Percentiles rank a stretch among this genome's conserved stretches.
Conservation (phyloP, 2,329 filamentous ascomycete genomes). For the Sclerotinia borealis region DNA sequence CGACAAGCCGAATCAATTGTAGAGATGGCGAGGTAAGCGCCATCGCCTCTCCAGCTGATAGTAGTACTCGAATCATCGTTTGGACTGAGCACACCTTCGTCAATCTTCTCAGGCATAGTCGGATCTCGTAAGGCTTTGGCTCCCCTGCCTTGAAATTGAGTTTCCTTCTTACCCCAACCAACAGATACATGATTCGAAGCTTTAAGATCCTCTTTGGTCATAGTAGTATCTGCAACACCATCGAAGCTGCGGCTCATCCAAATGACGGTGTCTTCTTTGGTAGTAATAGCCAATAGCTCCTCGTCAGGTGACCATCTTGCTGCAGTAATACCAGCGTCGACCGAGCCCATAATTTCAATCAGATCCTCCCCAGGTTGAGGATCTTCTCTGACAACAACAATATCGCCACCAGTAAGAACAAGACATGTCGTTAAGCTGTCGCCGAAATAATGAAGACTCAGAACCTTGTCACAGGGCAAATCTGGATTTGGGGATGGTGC, state of each 20-base stretch:
- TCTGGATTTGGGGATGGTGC: conserved; percentile 74
- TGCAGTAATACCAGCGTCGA: conserved; percentile 84
- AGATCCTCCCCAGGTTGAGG: conserved; percentile 61
- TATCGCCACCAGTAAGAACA: conserved; percentile 84
- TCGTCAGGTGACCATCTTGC: conserved; percentile 95
- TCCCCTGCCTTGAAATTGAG: conserved; percentile 90
- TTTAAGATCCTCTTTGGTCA: conserved; percentile 71
- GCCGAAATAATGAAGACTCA: conserved; percentile 78
- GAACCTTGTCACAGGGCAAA: conserved; percentile 65
- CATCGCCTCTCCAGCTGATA: conserved; percentile 93
- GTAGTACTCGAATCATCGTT: conserved; percentile 65
- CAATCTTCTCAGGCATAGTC: conserved; percentile 87
- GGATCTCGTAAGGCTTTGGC: conserved; percentile 84
- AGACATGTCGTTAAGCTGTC: conserved; percentile 74
- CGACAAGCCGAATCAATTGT: conserved; percentile 62
- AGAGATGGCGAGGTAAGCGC: conserved; percentile 83
- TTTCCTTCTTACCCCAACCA: conserved; percentile 97
- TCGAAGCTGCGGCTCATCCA: conserved; percentile 95
- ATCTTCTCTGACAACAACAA: conserved; percentile 75
- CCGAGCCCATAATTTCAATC: conserved; percentile 92
- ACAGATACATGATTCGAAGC: conserved; percentile 93
- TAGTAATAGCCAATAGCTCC: conserved; percentile 79
- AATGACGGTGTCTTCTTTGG: conserved; percentile 69
- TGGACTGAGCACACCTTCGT: conserved; percentile 69
- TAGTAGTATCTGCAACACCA: conserved; percentile 65